phyloP scores from a whole-genome alignment of 1,284 basidiomycete genomes.

The Sanghuangporus sanghuang region DNA sequence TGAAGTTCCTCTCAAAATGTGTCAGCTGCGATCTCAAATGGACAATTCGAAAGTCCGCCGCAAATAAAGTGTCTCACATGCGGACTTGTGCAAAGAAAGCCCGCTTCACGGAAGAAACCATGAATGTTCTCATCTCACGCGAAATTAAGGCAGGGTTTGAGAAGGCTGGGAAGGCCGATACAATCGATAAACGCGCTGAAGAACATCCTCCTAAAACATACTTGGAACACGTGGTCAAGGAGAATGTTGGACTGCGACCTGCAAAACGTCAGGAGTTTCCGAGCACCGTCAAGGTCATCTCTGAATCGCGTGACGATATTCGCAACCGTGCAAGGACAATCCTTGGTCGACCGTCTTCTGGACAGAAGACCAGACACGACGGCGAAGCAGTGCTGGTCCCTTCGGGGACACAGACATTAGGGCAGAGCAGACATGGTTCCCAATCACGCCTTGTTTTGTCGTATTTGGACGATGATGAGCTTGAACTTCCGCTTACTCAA shows the following conservation, averaged over 20 bases:
- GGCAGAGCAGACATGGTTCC: constrained; percentile 22
- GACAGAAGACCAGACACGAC: neutral
- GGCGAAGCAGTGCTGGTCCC: neutral
- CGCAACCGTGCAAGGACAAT: constrained; percentile 41
- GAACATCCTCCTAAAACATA: constrained; percentile 35
- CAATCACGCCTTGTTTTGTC: neutral
- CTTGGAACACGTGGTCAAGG: constrained; percentile 48
- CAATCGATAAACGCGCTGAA: constrained; percentile 26
- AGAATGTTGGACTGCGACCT: constrained; percentile 40
- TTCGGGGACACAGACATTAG: constrained; percentile 30
- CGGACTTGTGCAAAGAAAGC: constrained; percentile 60
- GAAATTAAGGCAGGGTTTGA: constrained; percentile 32
- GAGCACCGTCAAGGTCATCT: constrained; percentile 41
- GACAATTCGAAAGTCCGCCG: constrained; percentile 59
- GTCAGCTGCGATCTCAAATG: constrained; percentile 60
- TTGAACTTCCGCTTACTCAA: constrained; percentile 33
- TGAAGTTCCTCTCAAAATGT: constrained; percentile 50
- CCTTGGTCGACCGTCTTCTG: neutral
- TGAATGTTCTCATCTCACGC: constrained; percentile 46
- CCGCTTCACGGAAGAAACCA: constrained; percentile 46
- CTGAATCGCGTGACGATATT: constrained; percentile 47
- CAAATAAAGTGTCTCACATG: constrained; percentile 63
- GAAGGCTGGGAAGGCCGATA: constrained; percentile 16
- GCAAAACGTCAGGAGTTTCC: constrained; percentile 34
- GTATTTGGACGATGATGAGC: neutral